A percentile compares a stretch with the other conserved stretches of the same genome.
phyloP scores from a whole-genome alignment of 306 rosid genomes.

The Casuarina cunninghamiana region DNA sequence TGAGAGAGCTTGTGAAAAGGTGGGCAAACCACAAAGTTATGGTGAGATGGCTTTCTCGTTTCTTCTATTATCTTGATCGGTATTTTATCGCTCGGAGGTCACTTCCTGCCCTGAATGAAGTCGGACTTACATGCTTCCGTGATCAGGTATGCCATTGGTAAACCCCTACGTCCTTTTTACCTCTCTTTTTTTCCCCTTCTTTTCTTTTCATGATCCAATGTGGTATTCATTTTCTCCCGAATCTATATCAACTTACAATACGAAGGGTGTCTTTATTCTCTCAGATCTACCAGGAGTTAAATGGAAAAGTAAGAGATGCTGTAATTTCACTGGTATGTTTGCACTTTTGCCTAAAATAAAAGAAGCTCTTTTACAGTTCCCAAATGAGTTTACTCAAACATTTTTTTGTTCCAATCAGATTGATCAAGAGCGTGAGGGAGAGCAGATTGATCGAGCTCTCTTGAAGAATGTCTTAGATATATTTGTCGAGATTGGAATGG shows the following conservation, averaged over 20 bases:
- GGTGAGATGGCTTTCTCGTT: constrained; percentile 69
- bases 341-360: background rate
- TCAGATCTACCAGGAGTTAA: constrained; percentile 66
- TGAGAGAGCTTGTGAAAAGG: constrained; percentile 70
- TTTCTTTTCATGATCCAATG: too few species aligned
- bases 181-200: background rate
- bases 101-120: constrained; percentile 65
- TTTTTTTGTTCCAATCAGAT: constrained; percentile 32
- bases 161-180: background rate
- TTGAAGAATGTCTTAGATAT: constrained; percentile 55
- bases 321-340: constrained; percentile 60
- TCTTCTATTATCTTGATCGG: constrained; percentile 62
- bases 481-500: constrained; percentile 62
- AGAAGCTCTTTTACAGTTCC: background rate
- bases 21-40: constrained; percentile 78
- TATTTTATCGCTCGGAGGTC: constrained; percentile 46
- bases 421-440: constrained; percentile 60
- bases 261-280: constrained; percentile 3
- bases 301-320: constrained; percentile 62
- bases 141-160: constrained; percentile 51
- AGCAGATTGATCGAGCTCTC: constrained; percentile 59
- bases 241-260: background rate
- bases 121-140: constrained; percentile 58
- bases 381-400: background rate
- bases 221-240: background rate